Conservation (phyloP, 805 yeast genomes). For the Kazachstania africana region DNA sequence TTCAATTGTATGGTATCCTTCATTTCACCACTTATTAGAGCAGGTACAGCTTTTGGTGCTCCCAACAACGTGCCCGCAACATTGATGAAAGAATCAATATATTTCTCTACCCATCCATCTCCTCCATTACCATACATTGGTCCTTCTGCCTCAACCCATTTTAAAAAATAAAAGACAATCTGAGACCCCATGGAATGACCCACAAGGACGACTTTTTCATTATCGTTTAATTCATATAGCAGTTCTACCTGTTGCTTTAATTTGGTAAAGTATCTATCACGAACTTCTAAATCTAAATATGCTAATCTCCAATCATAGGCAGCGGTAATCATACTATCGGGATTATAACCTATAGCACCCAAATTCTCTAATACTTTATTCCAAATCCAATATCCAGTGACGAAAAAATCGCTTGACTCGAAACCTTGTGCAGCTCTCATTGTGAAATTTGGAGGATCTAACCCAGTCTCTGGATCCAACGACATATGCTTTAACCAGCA, state of each 20-base stretch:
- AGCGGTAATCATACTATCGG: conserved; percentile 82
- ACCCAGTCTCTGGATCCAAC: conserved; percentile 83
- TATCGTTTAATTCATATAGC: conserved; percentile 33
- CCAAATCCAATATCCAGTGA: conserved; percentile 99
- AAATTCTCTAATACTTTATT: conserved; percentile 87
- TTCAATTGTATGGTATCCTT: conserved; percentile 92
- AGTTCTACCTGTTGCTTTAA: conserved; percentile 66
- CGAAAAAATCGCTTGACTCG: conserved; percentile 92
- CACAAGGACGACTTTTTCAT: conserved; percentile 60
- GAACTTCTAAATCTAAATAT: conserved; percentile 71
- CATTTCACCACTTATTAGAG: conserved; percentile 95
- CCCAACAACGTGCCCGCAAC: conserved; percentile 87
- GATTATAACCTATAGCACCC: conserved; percentile 89
- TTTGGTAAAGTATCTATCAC: conserved; percentile 78
- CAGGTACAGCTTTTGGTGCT: conserved; percentile 88
- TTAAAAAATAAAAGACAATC: conserved; percentile 73
- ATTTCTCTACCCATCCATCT: conserved; percentile 69
- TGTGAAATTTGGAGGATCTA: conserved; percentile 77
- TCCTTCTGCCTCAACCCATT: conserved; percentile 94
- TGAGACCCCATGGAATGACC: conserved; percentile 98
- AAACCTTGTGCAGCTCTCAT: conserved; percentile 91
- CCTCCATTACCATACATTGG: conserved; percentile 85
- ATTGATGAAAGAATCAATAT: conserved; percentile 72
- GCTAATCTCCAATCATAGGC: conserved; percentile 95
- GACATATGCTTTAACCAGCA: conserved; percentile 91